Conservation (phyloP, 2,329 filamentous ascomycete species). For the Scedosporium apiospermum region DNA sequence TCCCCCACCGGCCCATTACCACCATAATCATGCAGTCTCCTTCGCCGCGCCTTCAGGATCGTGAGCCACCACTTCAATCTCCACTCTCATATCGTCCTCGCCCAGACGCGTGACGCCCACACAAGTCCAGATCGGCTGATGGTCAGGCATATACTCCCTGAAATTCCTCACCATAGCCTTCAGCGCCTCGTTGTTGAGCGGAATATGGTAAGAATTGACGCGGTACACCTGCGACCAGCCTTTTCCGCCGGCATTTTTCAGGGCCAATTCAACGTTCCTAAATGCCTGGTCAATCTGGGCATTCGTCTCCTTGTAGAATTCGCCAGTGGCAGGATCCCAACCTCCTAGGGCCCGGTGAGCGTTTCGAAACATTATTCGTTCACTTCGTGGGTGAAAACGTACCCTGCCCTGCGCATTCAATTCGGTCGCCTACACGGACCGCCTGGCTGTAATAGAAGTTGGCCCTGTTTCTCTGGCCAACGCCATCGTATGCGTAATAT, state of each 20-base stretch:
- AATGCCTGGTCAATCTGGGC: constrained; percentile 44
- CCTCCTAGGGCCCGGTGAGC: constrained; percentile 16
- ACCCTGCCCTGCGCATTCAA: constrained; percentile 39
- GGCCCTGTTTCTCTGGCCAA: constrained; percentile 19
- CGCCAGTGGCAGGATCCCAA: constrained; percentile 19
- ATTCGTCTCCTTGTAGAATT: constrained; percentile 25
- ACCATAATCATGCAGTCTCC: background rate
- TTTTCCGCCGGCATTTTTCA: constrained; percentile 43
- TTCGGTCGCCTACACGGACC: constrained; percentile 35
- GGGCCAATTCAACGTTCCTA: constrained; percentile 40
- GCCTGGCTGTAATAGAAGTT: constrained; percentile 34
- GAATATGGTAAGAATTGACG: constrained; percentile 35
- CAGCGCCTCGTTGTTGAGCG: constrained; percentile 27
- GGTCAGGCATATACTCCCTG: constrained; percentile 38
- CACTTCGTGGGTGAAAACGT: constrained; percentile 5
- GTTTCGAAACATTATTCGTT: too few species aligned
- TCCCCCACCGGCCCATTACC: too few species aligned
- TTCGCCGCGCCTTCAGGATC: constrained; percentile 24
- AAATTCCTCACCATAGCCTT: constrained; percentile 36
- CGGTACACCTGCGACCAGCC: constrained; percentile 46
- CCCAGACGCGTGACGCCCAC: constrained; percentile 40
- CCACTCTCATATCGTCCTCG: constrained; percentile 41
- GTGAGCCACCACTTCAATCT: constrained; percentile 47
- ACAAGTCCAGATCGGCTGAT: constrained; percentile 43
- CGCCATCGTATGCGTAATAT: constrained; percentile 23